Base-by-base conservation (phyloP, 352 stramenopile genomes). In the Pythium coloratum region DNA sequence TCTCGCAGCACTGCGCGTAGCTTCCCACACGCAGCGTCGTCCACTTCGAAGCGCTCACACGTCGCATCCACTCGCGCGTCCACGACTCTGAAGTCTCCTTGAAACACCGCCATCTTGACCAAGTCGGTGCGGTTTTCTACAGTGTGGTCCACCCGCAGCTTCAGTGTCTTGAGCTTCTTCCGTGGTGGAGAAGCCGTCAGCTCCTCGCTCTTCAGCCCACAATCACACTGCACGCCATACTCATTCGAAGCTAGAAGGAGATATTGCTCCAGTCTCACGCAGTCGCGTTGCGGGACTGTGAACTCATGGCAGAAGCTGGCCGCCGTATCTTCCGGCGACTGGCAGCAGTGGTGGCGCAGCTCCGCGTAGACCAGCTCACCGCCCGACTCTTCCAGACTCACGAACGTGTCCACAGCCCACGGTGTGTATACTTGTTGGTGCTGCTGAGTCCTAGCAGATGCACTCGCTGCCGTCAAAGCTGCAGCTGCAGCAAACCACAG, bases 391-490 rank as follows among this genome's bases (percentile, higher is more conserved):
- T 58, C 38, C 33, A 74, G 18, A 12, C 68, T 50, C 16, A 74
- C 53, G 47, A 77, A 77, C 38, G 66, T 77, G 62, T 77, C 66
- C 14, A 74, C 24, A 5, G 59, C 55, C 62, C 62, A 77, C 33
- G 49, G 65, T 5, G 26, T n/a, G 13, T 20, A 30, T 30, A 4
- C 2, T 4, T 1, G 28, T 4, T 30, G 28, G 2, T 30, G 13
- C 33, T 3, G 16, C 10, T 36, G 20, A 7, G 36, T 40, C 3
- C 1, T 46, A 18, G 10, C 26, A 24, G 24, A 36, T 32, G 18
- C 30, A 32, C 2, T 9, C 9, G 30, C 7, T 13, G 30, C 24
- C 14, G 16, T 42, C 7, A 59, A 14, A 20, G 34, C 20, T 8
- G 54, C 16, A 20, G 34, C 20, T 8, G 54, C 16, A 26, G n/a